These are phyloP conservation scores for Phaeoacremonium minimum DNA, from an alignment of 2,329 filamentous ascomycete genomes.

Conservation along the genomic window DNA sequence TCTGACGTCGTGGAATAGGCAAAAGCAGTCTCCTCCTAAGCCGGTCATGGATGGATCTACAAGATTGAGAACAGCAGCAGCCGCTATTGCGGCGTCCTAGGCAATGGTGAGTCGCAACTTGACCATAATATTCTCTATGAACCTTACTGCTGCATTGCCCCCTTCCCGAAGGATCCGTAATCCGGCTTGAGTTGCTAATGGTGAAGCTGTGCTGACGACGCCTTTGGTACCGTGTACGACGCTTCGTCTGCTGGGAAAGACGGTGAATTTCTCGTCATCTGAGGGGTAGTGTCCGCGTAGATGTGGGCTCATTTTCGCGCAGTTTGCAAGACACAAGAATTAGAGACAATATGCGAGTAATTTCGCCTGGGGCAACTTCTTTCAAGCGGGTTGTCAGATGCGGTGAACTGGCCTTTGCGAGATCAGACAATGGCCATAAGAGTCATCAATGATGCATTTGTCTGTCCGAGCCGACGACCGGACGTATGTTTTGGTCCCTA, in stretches of 20 bases:
- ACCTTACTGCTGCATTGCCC: slow-evolving; percentile 81
- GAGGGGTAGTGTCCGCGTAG: slow-evolving; percentile 7
- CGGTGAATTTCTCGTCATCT: slow-evolving; percentile 11
- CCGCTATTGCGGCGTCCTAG: slow-evolving; percentile 87
- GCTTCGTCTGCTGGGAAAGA: slow-evolving; percentile 67
- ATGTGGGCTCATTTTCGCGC: no score
- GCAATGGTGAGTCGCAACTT: slow-evolving; percentile 1
- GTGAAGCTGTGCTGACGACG: slow-evolving; percentile 84
- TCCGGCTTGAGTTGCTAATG: slow-evolving; percentile 80
- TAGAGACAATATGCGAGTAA: no score
- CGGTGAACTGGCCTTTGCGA: no score
- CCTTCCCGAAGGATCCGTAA: slow-evolving; percentile 74
- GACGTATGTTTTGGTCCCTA: no score
- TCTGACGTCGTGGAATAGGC: slow-evolving; percentile 79
- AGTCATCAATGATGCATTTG: no score
- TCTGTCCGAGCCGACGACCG: no score
- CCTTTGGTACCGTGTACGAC: slow-evolving; percentile 89
- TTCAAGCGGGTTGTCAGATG: no score
- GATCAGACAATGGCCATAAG: no score
- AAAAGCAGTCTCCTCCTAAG: slow-evolving; percentile 94
- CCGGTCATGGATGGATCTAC: slow-evolving; percentile 87
- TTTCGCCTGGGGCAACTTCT: no score
- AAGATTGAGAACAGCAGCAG: slow-evolving; percentile 82
- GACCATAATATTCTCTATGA: background rate
- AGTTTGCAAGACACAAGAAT: no score